A percentile compares a stretch with the other conserved stretches of the same genome.
These are phyloP conservation scores for Vanilla planifolia DNA, from an alignment of 106 monocot genomes.

Conservation along the genomic window DNA sequence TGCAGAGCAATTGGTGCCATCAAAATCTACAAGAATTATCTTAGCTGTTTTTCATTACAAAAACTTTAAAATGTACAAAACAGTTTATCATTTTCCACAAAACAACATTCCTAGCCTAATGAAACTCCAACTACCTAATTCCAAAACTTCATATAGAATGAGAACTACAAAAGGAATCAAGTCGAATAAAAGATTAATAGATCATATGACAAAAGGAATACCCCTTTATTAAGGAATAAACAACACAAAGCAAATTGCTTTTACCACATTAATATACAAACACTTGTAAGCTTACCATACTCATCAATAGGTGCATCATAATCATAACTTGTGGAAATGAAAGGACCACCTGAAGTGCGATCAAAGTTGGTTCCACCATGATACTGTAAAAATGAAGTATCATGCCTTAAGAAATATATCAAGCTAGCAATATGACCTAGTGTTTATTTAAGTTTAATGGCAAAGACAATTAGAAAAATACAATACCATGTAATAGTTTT, in stretches of 20 bases:
- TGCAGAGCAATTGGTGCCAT: no score
- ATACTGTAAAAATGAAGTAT: slow-evolving; percentile 38
- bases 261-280: not conserved
- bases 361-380: slow-evolving; percentile 98
- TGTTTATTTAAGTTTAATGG: not conserved
- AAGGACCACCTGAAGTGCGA: slow-evolving; percentile 80
- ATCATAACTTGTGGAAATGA: slow-evolving; percentile 96
- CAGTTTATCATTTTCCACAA: no score
- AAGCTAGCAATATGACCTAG: not conserved
- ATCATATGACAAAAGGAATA: no score
- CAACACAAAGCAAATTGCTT: not conserved
- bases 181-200: no score
- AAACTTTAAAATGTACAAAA: no score
- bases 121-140: no score
- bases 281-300: slow-evolving; percentile 54
- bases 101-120: no score
- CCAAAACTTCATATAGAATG: no score
- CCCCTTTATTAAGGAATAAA: not conserved
- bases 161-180: no score
- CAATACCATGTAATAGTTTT: slow-evolving; percentile 95
- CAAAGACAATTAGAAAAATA: not conserved
- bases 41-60: no score
- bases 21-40: no score
- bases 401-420: not conserved
- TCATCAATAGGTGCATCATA: slow-evolving; percentile 99